Conservation (phyloP, 768 basidiomycete species). For the Pleurotus citrinopileatus region DNA sequence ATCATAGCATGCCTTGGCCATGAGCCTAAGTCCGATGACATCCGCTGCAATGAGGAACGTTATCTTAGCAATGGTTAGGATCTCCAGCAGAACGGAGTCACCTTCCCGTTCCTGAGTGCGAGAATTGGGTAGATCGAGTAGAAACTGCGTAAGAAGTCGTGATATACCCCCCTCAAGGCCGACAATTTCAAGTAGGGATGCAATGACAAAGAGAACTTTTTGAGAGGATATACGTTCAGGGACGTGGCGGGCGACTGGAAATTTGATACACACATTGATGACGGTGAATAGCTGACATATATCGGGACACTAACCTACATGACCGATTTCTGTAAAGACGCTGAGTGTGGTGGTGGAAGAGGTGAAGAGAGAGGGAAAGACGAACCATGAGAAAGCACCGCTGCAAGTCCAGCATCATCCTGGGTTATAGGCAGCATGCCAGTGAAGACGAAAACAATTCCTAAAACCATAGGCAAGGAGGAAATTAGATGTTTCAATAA, state of each 20-base stretch:
- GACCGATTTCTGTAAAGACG: conserved; percentile 66
- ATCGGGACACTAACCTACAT: conserved; percentile 45
- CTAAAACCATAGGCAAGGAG: conserved; percentile 26
- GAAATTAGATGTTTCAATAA: neutral
- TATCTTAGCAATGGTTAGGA: neutral
- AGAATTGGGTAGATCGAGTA: conserved; percentile 80
- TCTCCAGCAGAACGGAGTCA: conserved; percentile 18
- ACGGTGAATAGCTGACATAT: neutral
- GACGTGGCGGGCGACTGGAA: conserved; percentile 35
- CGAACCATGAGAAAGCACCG: conserved; percentile 81
- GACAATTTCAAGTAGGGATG: conserved; percentile 40
- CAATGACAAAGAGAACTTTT: conserved; percentile 37
- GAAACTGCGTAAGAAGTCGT: conserved; percentile 39
- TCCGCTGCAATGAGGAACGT: conserved; percentile 54
- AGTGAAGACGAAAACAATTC: conserved; percentile 83
- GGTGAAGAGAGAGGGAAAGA: conserved; percentile 3
- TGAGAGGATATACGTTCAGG: conserved; percentile 56
- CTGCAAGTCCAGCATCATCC: conserved; percentile 81
- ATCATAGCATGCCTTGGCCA: conserved; percentile 84
- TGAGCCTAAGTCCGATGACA: conserved; percentile 76
- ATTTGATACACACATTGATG: neutral
- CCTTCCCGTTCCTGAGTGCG: conserved; percentile 82
- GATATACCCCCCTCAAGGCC: conserved; percentile 59
- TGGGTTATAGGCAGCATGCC: conserved; percentile 78
- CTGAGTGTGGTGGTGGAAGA: neutral